phyloP scores from a whole-genome alignment of 805 yeast genomes.

The Saccharomyces jurei region DNA sequence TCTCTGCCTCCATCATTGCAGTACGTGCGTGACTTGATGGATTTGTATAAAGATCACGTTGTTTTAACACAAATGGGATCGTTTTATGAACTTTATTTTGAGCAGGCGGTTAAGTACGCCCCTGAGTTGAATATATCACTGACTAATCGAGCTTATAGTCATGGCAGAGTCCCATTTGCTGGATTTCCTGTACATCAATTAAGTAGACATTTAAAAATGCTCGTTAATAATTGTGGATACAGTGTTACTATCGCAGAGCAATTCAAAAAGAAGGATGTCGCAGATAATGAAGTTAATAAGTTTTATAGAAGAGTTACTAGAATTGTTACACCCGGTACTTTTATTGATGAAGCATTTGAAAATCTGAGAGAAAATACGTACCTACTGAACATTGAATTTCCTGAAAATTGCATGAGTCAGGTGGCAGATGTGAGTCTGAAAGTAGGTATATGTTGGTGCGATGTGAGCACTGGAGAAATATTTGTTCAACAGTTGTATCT shows the following conservation, averaged over 20 bases:
- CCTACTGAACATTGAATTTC: conserved; percentile 56
- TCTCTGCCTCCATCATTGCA: conserved; percentile 32
- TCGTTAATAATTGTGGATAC: conserved; percentile 60
- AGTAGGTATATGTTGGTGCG: conserved; percentile 83
- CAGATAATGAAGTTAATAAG: conserved; percentile 30
- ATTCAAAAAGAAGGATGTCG: conserved; percentile 24
- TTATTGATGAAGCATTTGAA: conserved; percentile 77
- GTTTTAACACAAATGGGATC: conserved; percentile 78
- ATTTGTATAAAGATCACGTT: conserved; percentile 42
- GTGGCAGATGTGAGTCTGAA: conserved; percentile 32
- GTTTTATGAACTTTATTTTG: conserved; percentile 80
- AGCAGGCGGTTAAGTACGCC: conserved; percentile 73
- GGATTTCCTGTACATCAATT: conserved; percentile 78
- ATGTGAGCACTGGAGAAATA: conserved; percentile 74
- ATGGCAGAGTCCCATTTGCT: conserved; percentile 61
- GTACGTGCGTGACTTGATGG: conserved; percentile 36
- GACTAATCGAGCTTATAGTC: conserved; percentile 44
- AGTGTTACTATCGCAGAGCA: conserved; percentile 85
- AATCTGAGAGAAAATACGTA: conserved; percentile 66
- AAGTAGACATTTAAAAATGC: conserved; percentile 61
- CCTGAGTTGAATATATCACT: conserved; percentile 64
- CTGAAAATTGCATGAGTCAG: conserved; percentile 37
- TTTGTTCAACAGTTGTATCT: conserved; percentile 57
- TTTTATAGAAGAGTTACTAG: conserved; percentile 67
- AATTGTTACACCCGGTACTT: conserved; percentile 86